Base-by-base conservation (phyloP, 2,329 filamentous ascomycete species). In the Diaporthe helianthi region DNA sequence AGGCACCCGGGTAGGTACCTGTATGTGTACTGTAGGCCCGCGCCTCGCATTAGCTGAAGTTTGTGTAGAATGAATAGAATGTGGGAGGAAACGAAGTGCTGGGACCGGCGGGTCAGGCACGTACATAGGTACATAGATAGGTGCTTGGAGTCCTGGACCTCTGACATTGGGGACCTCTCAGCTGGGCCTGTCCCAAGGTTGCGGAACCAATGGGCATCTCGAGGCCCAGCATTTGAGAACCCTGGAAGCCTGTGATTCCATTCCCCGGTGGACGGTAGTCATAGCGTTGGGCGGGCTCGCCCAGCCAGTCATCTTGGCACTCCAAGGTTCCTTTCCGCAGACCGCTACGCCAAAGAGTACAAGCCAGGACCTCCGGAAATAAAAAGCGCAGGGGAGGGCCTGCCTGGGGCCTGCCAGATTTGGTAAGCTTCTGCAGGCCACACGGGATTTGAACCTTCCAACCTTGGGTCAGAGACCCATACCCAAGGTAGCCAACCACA, bases 131-230 rank as follows among this genome's bases (percentile, higher is more conserved):
- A n/a, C 44, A 19, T 46, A 19, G 44, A 22, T 19, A 22, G 44
- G 44, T n/a, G 19, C 26, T 19, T 61, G 38, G 38, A 24, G 36
- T 31, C 24, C 31, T 58, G 54, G 58, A 12, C 36, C 7, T 19
- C 17, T 44, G 41, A 58, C 54, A 58, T 58, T 47, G 55, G 58
- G 54, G 58, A 63, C 58, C 58, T 63, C 64, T 67, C 64, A 67
- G 64, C 64, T 67, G 64, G 64, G 64, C 64, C 64, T 26, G 64
- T 67, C 64, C 64, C 64, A 67, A 67, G 64, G 64, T 67, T 41
- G 41, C 64, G 64, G 64, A 55, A 67, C 64, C 64, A 67, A 67
- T 67, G 22, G 44, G 52, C 41, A 49, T 67, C 64, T 49, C 41
- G 22, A 47, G 29, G 29, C 19, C 58, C 58, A 61, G 41, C 26